phyloP scores from a whole-genome alignment of 306 rosid genomes.

The Cicer chorassanicum region DNA sequence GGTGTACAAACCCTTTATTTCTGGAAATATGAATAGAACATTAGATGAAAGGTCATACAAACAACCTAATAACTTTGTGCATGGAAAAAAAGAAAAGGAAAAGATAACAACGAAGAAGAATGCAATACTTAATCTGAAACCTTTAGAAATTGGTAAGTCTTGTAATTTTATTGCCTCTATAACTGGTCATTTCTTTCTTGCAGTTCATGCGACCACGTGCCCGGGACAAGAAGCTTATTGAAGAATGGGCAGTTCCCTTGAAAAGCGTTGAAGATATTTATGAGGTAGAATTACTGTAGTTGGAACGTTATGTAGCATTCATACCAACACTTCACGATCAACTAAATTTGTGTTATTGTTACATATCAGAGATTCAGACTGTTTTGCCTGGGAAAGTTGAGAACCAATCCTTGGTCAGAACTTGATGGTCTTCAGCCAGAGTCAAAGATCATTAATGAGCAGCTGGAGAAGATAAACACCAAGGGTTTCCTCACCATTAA shows the following conservation, averaged over 20 bases:
- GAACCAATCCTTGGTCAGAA: constrained; percentile 97
- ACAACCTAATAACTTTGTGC: constrained; percentile 14
- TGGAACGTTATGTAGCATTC: constrained; percentile 5
- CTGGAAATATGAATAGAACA: neutral
- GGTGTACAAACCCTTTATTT: neutral
- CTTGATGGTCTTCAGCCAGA: constrained; percentile 95
- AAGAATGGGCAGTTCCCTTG: constrained; percentile 93
- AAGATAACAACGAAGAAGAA: neutral
- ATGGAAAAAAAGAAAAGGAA: neutral
- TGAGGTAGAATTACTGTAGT: constrained; percentile 62
- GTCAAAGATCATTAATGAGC: constrained; percentile 83
- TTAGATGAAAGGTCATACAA: neutral
- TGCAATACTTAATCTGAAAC: constrained; percentile 2
- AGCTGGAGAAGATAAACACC: constrained; percentile 66
- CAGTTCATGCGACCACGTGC: constrained; percentile 98
- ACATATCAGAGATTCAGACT: constrained; percentile 74
- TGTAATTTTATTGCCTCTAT: constrained; percentile 23
- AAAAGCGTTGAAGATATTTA: constrained; percentile 71
- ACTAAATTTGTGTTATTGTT: constrained; percentile 39
- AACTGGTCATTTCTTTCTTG: constrained; percentile 22
- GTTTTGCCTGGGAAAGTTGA: constrained; percentile 86
- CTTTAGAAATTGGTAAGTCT: constrained; percentile 16
- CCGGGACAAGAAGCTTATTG: constrained; percentile 83
- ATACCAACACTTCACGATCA: constrained; percentile 5
- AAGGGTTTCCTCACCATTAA: constrained; percentile 94